Percentiles rank a stretch among this genome's conserved stretches.
These are phyloP conservation scores for Rhamnella rubrinervis DNA, from an alignment of 331 rosid species.

Conservation along the genomic window DNA sequence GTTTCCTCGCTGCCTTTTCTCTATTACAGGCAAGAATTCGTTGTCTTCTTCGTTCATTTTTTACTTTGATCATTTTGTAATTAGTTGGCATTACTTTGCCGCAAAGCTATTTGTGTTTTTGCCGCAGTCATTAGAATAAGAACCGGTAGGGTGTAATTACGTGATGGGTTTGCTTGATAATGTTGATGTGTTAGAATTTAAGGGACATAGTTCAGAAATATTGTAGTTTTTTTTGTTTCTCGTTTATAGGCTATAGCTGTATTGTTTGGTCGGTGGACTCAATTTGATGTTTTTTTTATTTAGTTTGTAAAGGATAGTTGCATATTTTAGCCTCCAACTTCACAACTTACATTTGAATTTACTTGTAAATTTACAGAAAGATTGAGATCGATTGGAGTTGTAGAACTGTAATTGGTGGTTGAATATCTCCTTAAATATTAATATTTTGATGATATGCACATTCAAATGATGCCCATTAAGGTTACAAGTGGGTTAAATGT, in stretches of 20 bases:
- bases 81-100: neutral
- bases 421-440: neutral
- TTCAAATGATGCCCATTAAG: neutral
- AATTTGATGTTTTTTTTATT: neutral
- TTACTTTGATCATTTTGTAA: neutral
- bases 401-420: neutral
- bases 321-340: no score
- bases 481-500: neutral
- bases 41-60: neutral
- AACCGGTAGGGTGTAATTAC: no score
- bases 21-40: constrained; percentile 32
- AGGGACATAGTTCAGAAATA: constrained; percentile 1
- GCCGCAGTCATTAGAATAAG: neutral
- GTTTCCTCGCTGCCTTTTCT: constrained; percentile 16
- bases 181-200: neutral
- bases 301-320: neutral
- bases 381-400: neutral
- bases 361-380: no score
- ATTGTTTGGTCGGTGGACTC: neutral
- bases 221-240: neutral
- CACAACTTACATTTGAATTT: no score
- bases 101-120: neutral
- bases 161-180: neutral
- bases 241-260: neutral
- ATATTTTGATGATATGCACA: neutral